Conservation (phyloP, 2,329 filamentous ascomycete genomes). For the Hypoxylon sp. region DNA sequence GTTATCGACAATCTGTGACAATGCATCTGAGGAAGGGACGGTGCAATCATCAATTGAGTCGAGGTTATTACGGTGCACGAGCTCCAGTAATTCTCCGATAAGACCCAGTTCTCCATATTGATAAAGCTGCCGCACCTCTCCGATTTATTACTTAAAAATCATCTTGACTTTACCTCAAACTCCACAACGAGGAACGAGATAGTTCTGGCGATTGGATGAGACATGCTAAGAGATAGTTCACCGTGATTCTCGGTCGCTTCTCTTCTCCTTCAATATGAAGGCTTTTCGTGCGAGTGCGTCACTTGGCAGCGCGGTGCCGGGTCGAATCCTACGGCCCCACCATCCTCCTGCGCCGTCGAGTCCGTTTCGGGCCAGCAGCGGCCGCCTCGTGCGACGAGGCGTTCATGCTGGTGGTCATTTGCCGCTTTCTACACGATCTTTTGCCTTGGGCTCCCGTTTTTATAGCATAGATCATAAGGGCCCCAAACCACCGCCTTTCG, state of each 20-base stretch:
- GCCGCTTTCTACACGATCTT: slow-evolving; percentile 2
- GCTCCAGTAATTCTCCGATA: slow-evolving; percentile 39
- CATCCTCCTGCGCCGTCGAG: slow-evolving; percentile 11
- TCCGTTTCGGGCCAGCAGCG: slow-evolving; percentile 15
- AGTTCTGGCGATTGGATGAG: slow-evolving; percentile 18
- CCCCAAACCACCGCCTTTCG: slow-evolving; percentile 46
- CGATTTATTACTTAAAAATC: slow-evolving; percentile 4
- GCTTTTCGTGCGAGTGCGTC: slow-evolving; percentile 26
- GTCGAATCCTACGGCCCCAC: slow-evolving; percentile 25
- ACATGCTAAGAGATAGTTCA: slow-evolving; percentile 30
- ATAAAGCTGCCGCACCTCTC: slow-evolving; percentile 11
- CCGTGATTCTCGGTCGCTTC: not conserved
- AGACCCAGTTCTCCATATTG: slow-evolving; percentile 29
- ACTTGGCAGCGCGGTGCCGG: slow-evolving; percentile 24
- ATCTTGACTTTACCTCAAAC: slow-evolving; percentile 14
- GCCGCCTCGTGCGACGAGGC: slow-evolving; percentile 10
- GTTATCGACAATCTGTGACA: no score
- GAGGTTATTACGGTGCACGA: slow-evolving; percentile 14
- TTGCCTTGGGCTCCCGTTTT: not conserved
- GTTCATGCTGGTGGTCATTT: not conserved
- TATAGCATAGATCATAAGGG: slow-evolving; percentile 20
- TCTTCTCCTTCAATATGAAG: slow-evolving; percentile 35
- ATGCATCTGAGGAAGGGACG: no score
- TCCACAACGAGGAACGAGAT: slow-evolving; percentile 20
- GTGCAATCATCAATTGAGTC: no score